Evolutionary conservation across 192 early-diverging fungal species (phyloP), one percentile per base, ranked within the genome.

Genomic region (Coemansia reversa): DNA sequence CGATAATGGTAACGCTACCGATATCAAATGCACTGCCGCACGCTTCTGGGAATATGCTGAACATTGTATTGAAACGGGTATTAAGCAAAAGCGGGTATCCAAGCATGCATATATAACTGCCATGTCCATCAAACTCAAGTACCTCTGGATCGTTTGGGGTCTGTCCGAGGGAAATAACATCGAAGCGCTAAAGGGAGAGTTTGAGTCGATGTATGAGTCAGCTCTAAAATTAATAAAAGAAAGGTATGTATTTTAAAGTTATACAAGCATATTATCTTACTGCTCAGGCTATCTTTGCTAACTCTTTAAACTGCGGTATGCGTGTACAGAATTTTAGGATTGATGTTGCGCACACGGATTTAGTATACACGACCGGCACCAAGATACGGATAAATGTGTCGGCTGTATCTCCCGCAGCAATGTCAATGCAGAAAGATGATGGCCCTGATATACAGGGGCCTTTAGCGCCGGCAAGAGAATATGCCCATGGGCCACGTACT

Each of bases 141-240:
- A 55, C 9, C 62, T 71, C 42, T 71, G 69, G 69, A 51, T 56
- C 14, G 69, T 71, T 47, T 71, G 69, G 69, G 39, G 50, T 27
- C n/a, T 18, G 20, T 42, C 57, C 24, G 52, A 6, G 12, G 27
- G 12, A 54, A 25, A 54, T 29, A 8, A 1, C 19, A 27, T 7
- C 5, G 7, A 27, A 7, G 19, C 7, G 51, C 32, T 27, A 23
- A 30, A 68, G 28, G 29, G 4, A 3, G 52, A 16, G 8, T 49
- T 55, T 48, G 42, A 16, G 20, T 28, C 24, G 20, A 22, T 62
- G 14, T 7, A 51, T 3, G 11, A 32, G 14, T 0, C 18, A 51
- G 47, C 55, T 28, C 25, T 23, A 25, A 16, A 20, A 0, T 23
- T 29, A 19, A 24, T 42, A 6, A 64, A 22, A 20, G 14, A 64